Base-by-base conservation (phyloP, 2,329 filamentous ascomycete genomes). In the Monosporascus sp. region DNA sequence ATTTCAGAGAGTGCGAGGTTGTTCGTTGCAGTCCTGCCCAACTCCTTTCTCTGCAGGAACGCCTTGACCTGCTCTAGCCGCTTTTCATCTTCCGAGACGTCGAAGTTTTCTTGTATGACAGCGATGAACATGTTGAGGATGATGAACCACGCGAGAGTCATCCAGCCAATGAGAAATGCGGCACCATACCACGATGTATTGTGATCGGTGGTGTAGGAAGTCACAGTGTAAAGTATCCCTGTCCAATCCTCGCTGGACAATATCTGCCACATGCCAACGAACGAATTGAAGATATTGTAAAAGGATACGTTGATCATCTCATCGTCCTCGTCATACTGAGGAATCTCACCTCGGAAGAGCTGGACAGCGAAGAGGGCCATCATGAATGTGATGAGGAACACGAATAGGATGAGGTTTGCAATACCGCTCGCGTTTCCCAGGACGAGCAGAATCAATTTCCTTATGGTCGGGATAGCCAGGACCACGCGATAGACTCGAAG, bases 51-150 rank as follows among this genome's bases (percentile, higher is more conserved):
- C 66, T 96, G 90, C 45, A 99, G 76, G 63, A 97, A 99, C 1
- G 93, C 90, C 65, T 92, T 93, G 56, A 99, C 92, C 72, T 99
- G 95, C 68, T 97, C 91, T 57, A 97, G 74, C 20, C 95, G 91
- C 73, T 99, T 99, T 70, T 97, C 92, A 67, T 99, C 95, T 69
- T 99, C 94, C 3, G 92, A 96, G 26, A 99, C 91, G 72, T 99
- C 94, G 68, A 99, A 99, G 66, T 96, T 99, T 68, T 99, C 94
- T 70, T 99, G 94, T 60, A 99, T 99, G 74, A 99, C 94, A 78
- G 94, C 94, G 89, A 99, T 97, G 78, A 99, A 99, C 94, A 99
- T 99, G 68, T 97, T 99, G 75, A 99, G 75, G 57, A 97, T 82
- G 73, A 99, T 96, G 68, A 97, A 93, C 70, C 95, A 97, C 6